A percentile compares a stretch with the other conserved stretches of the same genome.
phyloP scores from a whole-genome alignment of 768 basidiomycete genomes.

The Leccinum truebloodii region DNA sequence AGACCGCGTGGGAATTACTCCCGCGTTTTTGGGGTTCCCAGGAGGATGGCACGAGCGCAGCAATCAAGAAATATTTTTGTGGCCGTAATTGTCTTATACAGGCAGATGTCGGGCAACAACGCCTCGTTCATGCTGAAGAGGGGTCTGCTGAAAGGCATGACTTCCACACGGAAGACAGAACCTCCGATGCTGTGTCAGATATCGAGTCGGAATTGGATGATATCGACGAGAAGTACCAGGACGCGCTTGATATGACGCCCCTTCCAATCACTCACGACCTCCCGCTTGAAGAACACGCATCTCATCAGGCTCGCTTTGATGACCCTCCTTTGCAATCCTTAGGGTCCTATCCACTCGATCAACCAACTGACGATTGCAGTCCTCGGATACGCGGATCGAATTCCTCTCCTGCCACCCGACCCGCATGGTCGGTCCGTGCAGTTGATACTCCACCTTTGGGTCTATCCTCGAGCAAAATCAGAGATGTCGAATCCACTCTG shows the following conservation, averaged over 20 bases:
- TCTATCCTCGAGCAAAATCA: slow-evolving; percentile 11
- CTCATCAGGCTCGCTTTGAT: slow-evolving; percentile 7
- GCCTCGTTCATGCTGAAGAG: slow-evolving; percentile 6
- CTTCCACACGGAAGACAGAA: slow-evolving; percentile 4
- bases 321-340: slow-evolving; percentile 15
- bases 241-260: slow-evolving; percentile 30
- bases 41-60: neutral
- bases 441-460: slow-evolving; percentile 23
- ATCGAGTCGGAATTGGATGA: slow-evolving; percentile 29
- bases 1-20: slow-evolving; percentile 26
- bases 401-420: slow-evolving; percentile 19
- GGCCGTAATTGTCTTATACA: neutral
- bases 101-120: slow-evolving; percentile 1
- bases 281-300: slow-evolving; percentile 16
- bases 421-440: slow-evolving; percentile 34
- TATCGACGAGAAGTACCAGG: slow-evolving; percentile 32
- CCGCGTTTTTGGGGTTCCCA: slow-evolving; percentile 18
- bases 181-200: slow-evolving; percentile 19
- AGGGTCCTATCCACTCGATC: slow-evolving; percentile 9
- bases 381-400: slow-evolving; percentile 17
- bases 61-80: slow-evolving; percentile 1
- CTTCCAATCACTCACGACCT: slow-evolving; percentile 21
- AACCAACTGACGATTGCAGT: slow-evolving; percentile 11
- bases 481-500: slow-evolving; percentile 3
- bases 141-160: slow-evolving; percentile 3